phyloP scores from a whole-genome alignment of 2,329 filamentous ascomycete species.

The Aspergillus chevalieri region DNA sequence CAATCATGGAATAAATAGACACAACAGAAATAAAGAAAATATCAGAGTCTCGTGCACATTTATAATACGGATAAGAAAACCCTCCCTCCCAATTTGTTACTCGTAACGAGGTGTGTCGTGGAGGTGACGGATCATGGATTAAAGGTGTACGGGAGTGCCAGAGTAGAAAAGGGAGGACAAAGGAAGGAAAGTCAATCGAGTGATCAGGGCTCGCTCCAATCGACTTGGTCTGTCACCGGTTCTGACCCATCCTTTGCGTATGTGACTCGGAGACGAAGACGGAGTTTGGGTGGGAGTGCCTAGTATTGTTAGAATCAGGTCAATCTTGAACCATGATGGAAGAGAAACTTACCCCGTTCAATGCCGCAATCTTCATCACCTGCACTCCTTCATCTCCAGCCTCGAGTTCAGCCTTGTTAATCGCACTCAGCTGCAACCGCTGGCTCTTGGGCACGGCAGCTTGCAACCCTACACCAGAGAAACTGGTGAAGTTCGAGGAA shows the following conservation, averaged over 20 bases:
- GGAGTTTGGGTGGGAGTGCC: conserved; percentile 63
- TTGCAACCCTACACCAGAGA: conserved; percentile 77
- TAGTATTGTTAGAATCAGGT: conserved; percentile 38
- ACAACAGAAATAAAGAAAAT: too few species aligned
- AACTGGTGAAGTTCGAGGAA: conserved; percentile 55
- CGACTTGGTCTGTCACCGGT: conserved; percentile 82
- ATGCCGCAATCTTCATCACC: conserved; percentile 77
- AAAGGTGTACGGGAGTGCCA: not conserved
- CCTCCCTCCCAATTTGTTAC: not conserved
- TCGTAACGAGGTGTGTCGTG: not conserved
- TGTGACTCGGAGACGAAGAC: conserved; percentile 77
- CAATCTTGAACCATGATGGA: not conserved
- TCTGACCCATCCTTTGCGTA: conserved; percentile 66
- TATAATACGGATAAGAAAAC: too few species aligned
- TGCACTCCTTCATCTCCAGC: conserved; percentile 80
- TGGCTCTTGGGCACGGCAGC: conserved; percentile 95
- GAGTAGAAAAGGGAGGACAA: not conserved
- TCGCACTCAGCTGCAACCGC: conserved; percentile 84
- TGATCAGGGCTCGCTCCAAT: conserved; percentile 74
- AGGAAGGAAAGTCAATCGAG: not conserved
- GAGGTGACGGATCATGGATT: not conserved
- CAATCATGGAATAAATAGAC: too few species aligned
- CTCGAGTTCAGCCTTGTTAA: conserved; percentile 71
- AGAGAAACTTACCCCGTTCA: conserved; percentile 71
- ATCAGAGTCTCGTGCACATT: too few species aligned